Conservation (phyloP, 768 basidiomycete genomes). For the Boletus bicolor region DNA sequence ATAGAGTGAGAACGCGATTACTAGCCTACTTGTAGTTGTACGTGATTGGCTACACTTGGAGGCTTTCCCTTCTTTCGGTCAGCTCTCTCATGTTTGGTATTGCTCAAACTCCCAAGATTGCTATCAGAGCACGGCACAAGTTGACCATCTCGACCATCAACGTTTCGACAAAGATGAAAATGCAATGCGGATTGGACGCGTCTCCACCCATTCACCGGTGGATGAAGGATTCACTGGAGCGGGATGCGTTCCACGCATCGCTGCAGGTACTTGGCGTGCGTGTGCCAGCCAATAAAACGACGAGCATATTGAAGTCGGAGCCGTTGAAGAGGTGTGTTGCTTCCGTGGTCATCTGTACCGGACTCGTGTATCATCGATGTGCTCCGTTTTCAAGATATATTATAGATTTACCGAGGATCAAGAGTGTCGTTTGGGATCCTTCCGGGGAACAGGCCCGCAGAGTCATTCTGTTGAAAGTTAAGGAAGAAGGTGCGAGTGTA, state of each 20-base stretch:
- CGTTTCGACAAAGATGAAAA: conserved; percentile 4
- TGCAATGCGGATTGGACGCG: conserved; percentile 31
- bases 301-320: conserved; percentile 52
- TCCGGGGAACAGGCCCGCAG: conserved; percentile 47
- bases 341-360: neutral
- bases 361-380: conserved; percentile 11
- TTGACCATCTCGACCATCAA: neutral
- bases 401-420: conserved; percentile 67
- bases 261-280: conserved; percentile 68
- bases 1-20: neutral
- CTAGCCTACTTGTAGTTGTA: neutral
- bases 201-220: conserved; percentile 50
- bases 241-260: conserved; percentile 58
- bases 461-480: conserved; percentile 64
- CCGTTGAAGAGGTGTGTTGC: conserved; percentile 55
- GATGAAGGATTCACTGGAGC: conserved; percentile 55
- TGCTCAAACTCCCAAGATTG: conserved; percentile 4
- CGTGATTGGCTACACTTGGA: neutral
- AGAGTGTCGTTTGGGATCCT: conserved; percentile 53
- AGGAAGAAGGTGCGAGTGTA: conserved; percentile 51
- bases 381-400: conserved; percentile 43
- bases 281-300: conserved; percentile 54
- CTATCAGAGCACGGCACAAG: conserved; percentile 4
- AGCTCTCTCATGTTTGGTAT: conserved; percentile 16
- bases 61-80: neutral